A percentile compares a stretch with the other conserved stretches of the same genome.
Conservation (phyloP, 2,329 filamentous ascomycete species). For the Trichophyton verrucosum region DNA sequence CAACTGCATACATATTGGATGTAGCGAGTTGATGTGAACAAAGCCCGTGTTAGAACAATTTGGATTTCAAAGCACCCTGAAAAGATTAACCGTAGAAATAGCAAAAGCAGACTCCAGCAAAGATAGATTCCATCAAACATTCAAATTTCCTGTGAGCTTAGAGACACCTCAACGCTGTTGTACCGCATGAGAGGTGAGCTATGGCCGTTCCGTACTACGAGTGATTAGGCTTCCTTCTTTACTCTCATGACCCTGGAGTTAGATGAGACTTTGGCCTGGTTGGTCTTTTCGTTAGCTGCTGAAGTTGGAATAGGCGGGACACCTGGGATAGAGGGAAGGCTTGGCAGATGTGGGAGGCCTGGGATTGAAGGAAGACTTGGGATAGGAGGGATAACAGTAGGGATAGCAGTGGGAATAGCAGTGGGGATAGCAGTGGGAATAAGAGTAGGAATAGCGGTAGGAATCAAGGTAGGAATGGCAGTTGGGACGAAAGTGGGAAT, state of each 20-base stretch:
- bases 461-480: constrained; percentile 11
- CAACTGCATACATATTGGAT: not conserved
- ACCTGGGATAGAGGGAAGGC: not conserved
- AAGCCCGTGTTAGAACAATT: not conserved
- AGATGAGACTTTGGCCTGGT: not conserved
- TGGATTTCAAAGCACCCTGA: not conserved
- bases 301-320: not conserved
- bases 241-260: not conserved
- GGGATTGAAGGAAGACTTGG: constrained; percentile 5
- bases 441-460: constrained; percentile 1
- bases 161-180: too few species aligned
- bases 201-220: not conserved
- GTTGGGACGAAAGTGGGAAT: constrained; percentile 7
- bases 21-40: not conserved
- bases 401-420: not conserved
- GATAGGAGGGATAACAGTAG: constrained; percentile 8
- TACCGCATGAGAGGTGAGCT: not conserved
- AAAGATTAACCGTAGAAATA: not conserved
- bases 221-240: not conserved
- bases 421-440: not conserved
- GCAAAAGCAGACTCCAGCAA: not conserved
- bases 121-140: not conserved
- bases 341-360: not conserved
- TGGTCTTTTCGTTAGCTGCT: not conserved
- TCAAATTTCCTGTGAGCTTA: not conserved